Conservation (phyloP, 129 eudicot species). For the Mikania micrantha region DNA sequence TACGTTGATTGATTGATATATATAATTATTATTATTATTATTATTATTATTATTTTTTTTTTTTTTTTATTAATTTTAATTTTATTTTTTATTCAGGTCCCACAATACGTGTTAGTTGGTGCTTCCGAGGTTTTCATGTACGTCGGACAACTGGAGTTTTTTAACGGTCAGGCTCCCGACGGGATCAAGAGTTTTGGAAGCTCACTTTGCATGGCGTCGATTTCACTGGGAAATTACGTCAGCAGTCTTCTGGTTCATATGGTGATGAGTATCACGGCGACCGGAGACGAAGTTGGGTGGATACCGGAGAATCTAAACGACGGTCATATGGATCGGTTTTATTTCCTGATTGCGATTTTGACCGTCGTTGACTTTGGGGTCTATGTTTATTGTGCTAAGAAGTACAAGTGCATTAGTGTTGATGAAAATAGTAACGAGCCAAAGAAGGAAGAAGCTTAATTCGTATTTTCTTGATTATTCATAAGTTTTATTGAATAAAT, state of each 20-base stretch:
- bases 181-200: constrained; percentile 91
- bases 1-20: no score
- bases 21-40: no score
- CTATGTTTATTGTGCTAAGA: constrained; percentile 51
- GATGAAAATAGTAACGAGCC: constrained; percentile 23
- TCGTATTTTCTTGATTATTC: no score
- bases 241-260: constrained; percentile 61
- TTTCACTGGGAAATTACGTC: constrained; percentile 65
- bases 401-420: constrained; percentile 43
- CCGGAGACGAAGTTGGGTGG: constrained; percentile 48
- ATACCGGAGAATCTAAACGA: constrained; percentile 52
- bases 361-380: constrained; percentile 50
- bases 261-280: constrained; percentile 57
- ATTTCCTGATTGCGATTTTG: constrained; percentile 52
- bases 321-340: constrained; percentile 78
- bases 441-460: constrained; percentile 21
- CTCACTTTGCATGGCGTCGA: constrained; percentile 83
- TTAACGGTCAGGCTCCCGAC: constrained; percentile 81
- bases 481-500: no score
- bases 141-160: constrained; percentile 74
- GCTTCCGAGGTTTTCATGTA: constrained; percentile 93
- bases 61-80: no score
- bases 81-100: no score
- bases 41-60: no score
- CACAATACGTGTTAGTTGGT: constrained; percentile 72